phyloP scores from a whole-genome alignment of 768 basidiomycete genomes.

The Ramaria rubella region DNA sequence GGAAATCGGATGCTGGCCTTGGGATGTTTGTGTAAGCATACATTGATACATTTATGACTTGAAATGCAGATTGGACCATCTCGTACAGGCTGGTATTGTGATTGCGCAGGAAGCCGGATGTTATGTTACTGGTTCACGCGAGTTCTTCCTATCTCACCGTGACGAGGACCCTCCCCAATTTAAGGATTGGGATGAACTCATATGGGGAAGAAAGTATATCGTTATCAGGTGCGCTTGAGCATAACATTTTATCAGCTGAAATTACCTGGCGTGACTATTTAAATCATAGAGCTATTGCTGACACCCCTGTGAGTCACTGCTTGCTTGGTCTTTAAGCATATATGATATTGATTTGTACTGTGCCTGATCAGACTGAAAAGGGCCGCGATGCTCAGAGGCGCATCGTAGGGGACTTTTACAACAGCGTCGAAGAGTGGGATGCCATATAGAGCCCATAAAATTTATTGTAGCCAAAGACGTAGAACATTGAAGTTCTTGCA shows the following conservation, averaged over 20 bases:
- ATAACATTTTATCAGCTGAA: background rate
- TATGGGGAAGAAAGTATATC: constrained; percentile 77
- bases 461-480: too few species aligned
- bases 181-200: constrained; percentile 35
- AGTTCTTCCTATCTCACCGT: constrained; percentile 22
- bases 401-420: constrained; percentile 81
- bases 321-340: background rate
- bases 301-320: constrained; percentile 39
- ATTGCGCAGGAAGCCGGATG: constrained; percentile 89
- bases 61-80: background rate
- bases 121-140: constrained; percentile 64
- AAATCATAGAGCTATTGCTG: constrained; percentile 49
- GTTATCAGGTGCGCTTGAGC: constrained; percentile 37
- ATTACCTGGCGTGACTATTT: background rate
- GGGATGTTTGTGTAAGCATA: constrained; percentile 72
- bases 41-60: background rate
- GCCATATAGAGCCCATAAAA: constrained; percentile 3
- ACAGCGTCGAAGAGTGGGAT: constrained; percentile 56
- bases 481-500: too few species aligned
- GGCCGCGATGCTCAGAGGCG: constrained; percentile 67
- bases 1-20: constrained; percentile 81
- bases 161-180: constrained; percentile 42
- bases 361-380: constrained; percentile 43
- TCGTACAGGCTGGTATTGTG: constrained; percentile 67
- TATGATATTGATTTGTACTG: constrained; percentile 3